Base-by-base conservation (phyloP, 305 asterid genomes). In the Euphrasia arctica region DNA sequence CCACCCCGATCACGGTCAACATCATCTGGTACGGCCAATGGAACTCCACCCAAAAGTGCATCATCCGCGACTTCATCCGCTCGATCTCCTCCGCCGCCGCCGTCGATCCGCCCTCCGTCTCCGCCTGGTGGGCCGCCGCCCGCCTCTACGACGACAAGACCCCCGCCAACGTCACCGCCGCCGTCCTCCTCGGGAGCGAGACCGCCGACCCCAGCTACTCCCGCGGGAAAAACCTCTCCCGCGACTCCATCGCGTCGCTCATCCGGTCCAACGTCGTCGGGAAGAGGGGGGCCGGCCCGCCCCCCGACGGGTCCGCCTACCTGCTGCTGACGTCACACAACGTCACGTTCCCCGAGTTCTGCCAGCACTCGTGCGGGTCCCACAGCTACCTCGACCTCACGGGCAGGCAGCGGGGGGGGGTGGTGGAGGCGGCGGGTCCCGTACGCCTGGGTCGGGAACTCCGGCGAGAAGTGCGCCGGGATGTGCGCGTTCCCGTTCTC, bases 121-220 rank as follows among this genome's bases (percentile, higher is more conserved):
- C 90, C 75, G 85, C 77, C 14, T 89, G 97, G 97, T 89, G 97
- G 97, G 78, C 76, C 8, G 85, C 94, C 68, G 90, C 85, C 28
- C 86, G 55, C 70, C 88, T 54, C 0, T 89, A 87, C 76, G 80
- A 94, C 22, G 95, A 87, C 57, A 93, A 87, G 39, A 83, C 91
- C 68, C 87, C 89, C 3, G 77, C 83, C 62, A 85, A 89, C 60
- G 82, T 87, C n/a, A 82, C 95, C 12, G 36, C 84, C 0, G 32
- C 62, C 27, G 90, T 87, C 64, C 79, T 22, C 41, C 69, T 87
- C 57, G 97, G 93, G 10, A 79, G 45, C 18, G 91, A 89, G 55
- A 86, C 83, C 55, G 79, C 74, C 74, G 97, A 89, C 75, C 78
- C 93, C 2, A 69, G 75, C 25, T 83, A 75, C 74, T 85, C 97